Conservation (phyloP, 345 rosid species). For the Clausena lansium region DNA sequence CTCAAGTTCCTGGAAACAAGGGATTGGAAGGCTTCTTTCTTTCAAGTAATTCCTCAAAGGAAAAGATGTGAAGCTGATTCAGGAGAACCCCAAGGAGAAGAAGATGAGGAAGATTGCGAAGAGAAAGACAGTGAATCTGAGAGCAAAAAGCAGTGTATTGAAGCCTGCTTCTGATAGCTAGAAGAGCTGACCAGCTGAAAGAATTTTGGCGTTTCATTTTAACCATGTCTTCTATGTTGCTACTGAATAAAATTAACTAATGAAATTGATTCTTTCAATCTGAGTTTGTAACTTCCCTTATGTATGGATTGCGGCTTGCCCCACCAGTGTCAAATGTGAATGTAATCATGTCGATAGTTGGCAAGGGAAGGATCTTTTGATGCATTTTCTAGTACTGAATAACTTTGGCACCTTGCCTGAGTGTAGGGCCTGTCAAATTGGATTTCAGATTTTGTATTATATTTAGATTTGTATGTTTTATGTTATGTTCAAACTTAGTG, state of each 20-base stretch:
- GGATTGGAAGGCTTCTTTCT: constrained; percentile 88
- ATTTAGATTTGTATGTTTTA: no score
- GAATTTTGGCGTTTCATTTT: not conserved
- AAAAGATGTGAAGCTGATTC: constrained; percentile 53
- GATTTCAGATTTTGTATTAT: no score
- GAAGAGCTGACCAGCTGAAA: not conserved
- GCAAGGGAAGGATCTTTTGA: not conserved
- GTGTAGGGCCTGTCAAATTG: no score
- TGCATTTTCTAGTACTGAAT: not conserved
- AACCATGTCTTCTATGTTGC: not conserved
- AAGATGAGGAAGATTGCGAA: constrained; percentile 21
- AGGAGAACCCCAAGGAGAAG: constrained; percentile 28
- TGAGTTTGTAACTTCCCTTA: not conserved
- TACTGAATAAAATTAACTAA: not conserved
- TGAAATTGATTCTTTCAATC: constrained; percentile 1
- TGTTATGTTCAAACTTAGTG: no score
- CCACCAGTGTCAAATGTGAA: not conserved
- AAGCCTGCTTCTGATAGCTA: constrained; percentile 40
- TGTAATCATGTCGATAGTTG: not conserved
- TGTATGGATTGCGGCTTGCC: not conserved
- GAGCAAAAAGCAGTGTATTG: constrained; percentile 51
- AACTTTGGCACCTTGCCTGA: no score
- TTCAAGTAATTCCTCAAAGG: constrained; percentile 88
- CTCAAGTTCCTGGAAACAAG: constrained; percentile 74
- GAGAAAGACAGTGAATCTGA: constrained; percentile 38